phyloP scores from a whole-genome alignment of 495 filamentous ascomycete genomes.

The Penicillium arizonense region DNA sequence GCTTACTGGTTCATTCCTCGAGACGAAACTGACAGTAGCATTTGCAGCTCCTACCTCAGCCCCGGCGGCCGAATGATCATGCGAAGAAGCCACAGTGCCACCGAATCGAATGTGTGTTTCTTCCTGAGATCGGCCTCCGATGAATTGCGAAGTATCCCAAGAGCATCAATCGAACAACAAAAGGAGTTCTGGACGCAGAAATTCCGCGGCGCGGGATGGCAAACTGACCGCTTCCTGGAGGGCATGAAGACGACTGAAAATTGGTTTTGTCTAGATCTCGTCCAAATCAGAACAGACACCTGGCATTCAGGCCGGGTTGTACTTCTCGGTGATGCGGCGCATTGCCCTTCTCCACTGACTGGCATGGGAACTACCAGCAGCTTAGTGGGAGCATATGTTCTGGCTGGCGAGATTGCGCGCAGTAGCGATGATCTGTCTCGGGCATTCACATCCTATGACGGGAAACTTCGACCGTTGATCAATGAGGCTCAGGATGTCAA shows the following conservation, averaged over 20 bases:
- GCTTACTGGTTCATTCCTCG: conserved; percentile 46
- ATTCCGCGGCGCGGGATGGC: conserved; percentile 48
- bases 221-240: conserved; percentile 35
- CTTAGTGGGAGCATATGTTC: conserved; percentile 51
- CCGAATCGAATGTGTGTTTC: conserved; percentile 23
- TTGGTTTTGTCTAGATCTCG: conserved; percentile 45
- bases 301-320: conserved; percentile 50
- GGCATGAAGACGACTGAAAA: conserved; percentile 41
- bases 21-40: conserved; percentile 27
- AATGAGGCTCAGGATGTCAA: conserved; percentile 28
- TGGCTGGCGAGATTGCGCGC: conserved; percentile 50
- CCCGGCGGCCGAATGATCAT: conserved; percentile 25
- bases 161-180: conserved; percentile 19
- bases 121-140: conserved; percentile 16
- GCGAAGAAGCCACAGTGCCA: conserved; percentile 20
- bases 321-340: conserved; percentile 55
- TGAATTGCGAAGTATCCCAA: conserved; percentile 15
- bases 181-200: conserved; percentile 23
- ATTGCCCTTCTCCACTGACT: conserved; percentile 46
- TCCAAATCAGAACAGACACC: conserved; percentile 39
- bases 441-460: conserved; percentile 29
- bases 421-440: conserved; percentile 13
- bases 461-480: conserved; percentile 28
- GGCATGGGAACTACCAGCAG: conserved; percentile 49
- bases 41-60: conserved; percentile 13